Base-by-base conservation (phyloP, 805 yeast species). In the Lipomyces starkeyi region DNA sequence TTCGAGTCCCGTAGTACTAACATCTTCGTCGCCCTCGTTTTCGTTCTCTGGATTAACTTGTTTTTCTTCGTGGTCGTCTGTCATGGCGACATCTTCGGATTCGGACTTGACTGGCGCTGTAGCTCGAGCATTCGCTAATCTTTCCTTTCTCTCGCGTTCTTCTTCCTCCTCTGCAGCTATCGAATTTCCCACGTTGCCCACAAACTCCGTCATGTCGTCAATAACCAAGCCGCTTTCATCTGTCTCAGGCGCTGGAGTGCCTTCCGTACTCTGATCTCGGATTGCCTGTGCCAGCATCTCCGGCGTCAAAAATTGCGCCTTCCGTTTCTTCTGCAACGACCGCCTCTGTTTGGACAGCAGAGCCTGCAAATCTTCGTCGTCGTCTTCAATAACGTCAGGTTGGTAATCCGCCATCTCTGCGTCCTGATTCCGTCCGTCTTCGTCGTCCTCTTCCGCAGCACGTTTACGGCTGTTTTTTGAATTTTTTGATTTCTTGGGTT, bases 191-290 rank as follows among this genome's bases (percentile, higher is more conserved):
- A 74, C 61, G 2, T 68, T 64, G 20, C 62, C 64, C 9, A 73
- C 71, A 67, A 73, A 72, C 55, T 82, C 85, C 35, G 76, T 76
- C 1, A 84, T 84, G 29, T 80, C 84, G 71, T 84, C 84, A 29
- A 83, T 75, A 0, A 81, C 77, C 29, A 82, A 34, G 8, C 74
- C 77, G 5, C 61, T 74, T 66, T 71, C 67, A 67, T 71, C 74
- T 58, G 73, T 29, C 14, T 71, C 69, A 1, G 74, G 70, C 14
- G n/a, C 60, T 11, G 59, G 52, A 3, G 54, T 35, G 14, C 14
- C 53, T n/a, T 73, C 34, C 79, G 74, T 62, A 78, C 80, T 9
- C 79, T 67, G 62, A 35, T 71, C 68, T 3, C 64, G 59, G 32
- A 71, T 62, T 17, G 79, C 2, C 76, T 78, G 76, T 76, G 74